Evolutionary conservation across 192 early-diverging fungal genomes (phyloP).

Genomic region (Jimgerdemannia flammicorona): DNA sequence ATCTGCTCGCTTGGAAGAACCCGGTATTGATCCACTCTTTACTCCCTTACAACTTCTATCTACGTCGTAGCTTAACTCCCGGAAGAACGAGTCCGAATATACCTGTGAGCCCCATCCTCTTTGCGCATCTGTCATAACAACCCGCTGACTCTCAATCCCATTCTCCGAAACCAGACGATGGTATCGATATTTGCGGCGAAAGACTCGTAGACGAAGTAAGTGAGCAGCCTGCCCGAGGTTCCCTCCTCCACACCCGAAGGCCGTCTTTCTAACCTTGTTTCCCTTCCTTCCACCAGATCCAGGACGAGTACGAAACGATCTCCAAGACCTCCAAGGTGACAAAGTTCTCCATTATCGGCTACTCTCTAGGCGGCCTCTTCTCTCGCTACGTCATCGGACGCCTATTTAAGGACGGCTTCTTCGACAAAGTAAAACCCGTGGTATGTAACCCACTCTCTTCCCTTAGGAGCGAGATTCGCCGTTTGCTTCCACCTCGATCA

Average conservation of each 20-base stretch:
- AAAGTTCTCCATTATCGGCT: slow-evolving; percentile 43
- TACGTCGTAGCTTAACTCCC: slow-evolving; percentile 34
- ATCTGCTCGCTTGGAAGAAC: background rate
- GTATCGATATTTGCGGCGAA: slow-evolving; percentile 51
- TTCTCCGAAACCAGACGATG: slow-evolving; percentile 24
- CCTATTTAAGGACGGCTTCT: slow-evolving; percentile 43
- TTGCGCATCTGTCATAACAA: too few species aligned
- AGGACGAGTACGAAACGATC: slow-evolving; percentile 28
- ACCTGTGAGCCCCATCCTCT: slow-evolving; percentile 23
- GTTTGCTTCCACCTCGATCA: background rate
- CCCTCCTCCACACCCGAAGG: background rate
- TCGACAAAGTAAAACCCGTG: slow-evolving; percentile 37
- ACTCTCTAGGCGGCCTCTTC: slow-evolving; percentile 57
- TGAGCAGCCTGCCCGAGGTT: background rate
- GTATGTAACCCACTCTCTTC: slow-evolving; percentile 16
- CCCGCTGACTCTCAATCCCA: background rate
- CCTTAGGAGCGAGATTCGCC: background rate
- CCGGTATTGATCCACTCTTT: background rate
- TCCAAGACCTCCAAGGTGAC: slow-evolving; percentile 16
- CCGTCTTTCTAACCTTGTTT: background rate
- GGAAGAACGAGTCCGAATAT: slow-evolving; percentile 39
- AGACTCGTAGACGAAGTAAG: slow-evolving; percentile 41
- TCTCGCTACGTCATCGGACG: slow-evolving; percentile 45
- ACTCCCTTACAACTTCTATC: background rate
- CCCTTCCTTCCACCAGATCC: slow-evolving; percentile 5